Evolutionary conservation across 768 basidiomycete genomes (phyloP).

Genomic region (Boletus pseudopeckii): DNA sequence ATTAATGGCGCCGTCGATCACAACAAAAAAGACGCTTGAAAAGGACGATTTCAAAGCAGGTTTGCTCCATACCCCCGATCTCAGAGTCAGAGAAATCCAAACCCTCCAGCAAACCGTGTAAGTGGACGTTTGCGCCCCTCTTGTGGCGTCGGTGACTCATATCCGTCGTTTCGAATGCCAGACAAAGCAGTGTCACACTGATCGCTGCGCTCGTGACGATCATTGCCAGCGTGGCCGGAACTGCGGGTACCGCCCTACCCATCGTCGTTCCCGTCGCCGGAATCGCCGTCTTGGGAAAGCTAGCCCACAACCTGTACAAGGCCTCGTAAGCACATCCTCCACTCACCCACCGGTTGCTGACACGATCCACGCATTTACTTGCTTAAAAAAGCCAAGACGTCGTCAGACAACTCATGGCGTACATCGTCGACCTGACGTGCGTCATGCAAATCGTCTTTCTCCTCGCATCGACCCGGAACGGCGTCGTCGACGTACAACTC

Average conservation of each 20-base stretch:
- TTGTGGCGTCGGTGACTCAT: neutral
- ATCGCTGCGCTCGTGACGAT: constrained; percentile 6
- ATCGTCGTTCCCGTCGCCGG: constrained; percentile 2
- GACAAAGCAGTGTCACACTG: neutral
- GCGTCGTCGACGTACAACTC: neutral
- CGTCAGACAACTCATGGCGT: neutral
- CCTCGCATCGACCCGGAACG: neutral
- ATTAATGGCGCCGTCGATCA: neutral
- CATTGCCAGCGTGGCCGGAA: neutral
- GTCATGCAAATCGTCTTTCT: constrained; percentile 2
- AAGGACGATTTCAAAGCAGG: neutral
- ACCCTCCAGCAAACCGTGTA: neutral
- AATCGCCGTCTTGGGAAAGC: neutral
- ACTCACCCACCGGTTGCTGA: neutral
- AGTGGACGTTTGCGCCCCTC: neutral
- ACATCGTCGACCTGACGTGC: neutral
- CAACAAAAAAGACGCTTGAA: neutral
- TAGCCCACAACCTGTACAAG: neutral
- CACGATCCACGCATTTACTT: too few relatives aligned
- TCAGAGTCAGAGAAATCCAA: neutral
- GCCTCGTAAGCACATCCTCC: neutral
- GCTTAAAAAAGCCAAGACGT: neutral
- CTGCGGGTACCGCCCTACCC: neutral
- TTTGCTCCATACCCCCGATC: neutral
- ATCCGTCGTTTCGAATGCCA: neutral